Conservation (phyloP, 257 asterid genomes). For the Coffea eugenioides region DNA sequence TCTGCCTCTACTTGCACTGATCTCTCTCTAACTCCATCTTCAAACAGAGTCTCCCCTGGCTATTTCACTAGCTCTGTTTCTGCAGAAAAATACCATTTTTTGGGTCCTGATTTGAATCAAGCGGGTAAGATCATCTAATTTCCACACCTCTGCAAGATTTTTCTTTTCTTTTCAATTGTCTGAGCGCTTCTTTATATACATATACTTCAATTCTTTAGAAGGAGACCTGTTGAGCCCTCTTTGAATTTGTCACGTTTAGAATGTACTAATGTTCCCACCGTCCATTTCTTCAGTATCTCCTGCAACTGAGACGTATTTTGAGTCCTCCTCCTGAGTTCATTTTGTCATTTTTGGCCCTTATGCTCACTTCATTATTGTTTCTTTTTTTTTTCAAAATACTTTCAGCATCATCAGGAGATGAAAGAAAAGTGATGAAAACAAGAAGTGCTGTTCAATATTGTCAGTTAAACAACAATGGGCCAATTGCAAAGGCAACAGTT, state of each 20-base stretch:
- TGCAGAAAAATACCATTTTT: not conserved
- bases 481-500: not conserved
- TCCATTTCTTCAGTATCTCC: too few species aligned
- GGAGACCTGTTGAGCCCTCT: too few species aligned
- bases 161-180: too few species aligned
- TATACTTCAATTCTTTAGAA: not conserved
- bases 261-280: too few species aligned
- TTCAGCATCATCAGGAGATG: constrained; percentile 13
- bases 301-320: too few species aligned
- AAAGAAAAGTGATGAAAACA: not conserved
- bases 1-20: constrained; percentile 34
- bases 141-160: not conserved
- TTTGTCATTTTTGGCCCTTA: not conserved
- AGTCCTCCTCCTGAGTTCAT: too few species aligned
- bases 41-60: constrained; percentile 8
- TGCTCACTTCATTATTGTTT: too few species aligned
- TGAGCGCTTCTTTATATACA: too few species aligned
- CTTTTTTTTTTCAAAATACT: not conserved
- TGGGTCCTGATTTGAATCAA: constrained; percentile 5
- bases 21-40: constrained; percentile 26
- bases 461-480: constrained; percentile 10
- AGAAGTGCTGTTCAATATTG: constrained; percentile 1
- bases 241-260: too few species aligned
- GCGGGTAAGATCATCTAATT: constrained; percentile 11
- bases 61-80: constrained; percentile 2